Percentiles rank a stretch among this genome's conserved stretches.
phyloP scores from a whole-genome alignment of 176 grass and related monocot genomes.

The Bonia amplexicaulis region DNA sequence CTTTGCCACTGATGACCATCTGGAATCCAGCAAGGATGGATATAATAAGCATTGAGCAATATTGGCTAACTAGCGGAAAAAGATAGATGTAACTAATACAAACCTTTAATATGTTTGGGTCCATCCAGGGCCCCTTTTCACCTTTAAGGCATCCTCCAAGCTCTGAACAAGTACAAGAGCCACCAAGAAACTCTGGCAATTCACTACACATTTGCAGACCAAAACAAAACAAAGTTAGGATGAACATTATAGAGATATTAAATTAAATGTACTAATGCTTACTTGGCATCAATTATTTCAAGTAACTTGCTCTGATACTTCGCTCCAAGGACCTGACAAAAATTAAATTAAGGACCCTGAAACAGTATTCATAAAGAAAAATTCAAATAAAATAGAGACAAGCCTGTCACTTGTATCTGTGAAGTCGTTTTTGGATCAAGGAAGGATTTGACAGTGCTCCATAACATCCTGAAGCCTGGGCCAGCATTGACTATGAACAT shows the following conservation, averaged over 20 bases:
- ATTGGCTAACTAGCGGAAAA: background rate
- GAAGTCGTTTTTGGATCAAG: conserved; percentile 23
- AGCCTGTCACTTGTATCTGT: background rate
- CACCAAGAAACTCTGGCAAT: conserved; percentile 38
- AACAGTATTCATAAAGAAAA: background rate
- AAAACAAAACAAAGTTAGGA: background rate
- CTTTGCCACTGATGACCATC: conserved; percentile 43
- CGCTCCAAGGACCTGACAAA: conserved; percentile 40
- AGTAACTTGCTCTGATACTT: conserved; percentile 46
- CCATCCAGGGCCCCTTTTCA: conserved; percentile 39
- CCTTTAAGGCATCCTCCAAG: conserved; percentile 37
- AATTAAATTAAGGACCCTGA: background rate
- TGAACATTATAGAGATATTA: background rate
- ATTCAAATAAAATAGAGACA: background rate
- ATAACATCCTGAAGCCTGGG: conserved; percentile 16
- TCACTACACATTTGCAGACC: background rate
- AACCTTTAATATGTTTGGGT: conserved; percentile 36
- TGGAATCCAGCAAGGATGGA: background rate
- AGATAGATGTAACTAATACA: background rate
- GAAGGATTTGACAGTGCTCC: conserved; percentile 12
- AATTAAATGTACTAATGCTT: background rate
- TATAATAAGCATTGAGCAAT: background rate
- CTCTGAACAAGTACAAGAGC: conserved; percentile 26
- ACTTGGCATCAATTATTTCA: conserved; percentile 49
- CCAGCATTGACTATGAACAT: conserved; percentile 22